phyloP scores from a whole-genome alignment of 1,284 basidiomycete genomes.

The Puccinia hordei region DNA sequence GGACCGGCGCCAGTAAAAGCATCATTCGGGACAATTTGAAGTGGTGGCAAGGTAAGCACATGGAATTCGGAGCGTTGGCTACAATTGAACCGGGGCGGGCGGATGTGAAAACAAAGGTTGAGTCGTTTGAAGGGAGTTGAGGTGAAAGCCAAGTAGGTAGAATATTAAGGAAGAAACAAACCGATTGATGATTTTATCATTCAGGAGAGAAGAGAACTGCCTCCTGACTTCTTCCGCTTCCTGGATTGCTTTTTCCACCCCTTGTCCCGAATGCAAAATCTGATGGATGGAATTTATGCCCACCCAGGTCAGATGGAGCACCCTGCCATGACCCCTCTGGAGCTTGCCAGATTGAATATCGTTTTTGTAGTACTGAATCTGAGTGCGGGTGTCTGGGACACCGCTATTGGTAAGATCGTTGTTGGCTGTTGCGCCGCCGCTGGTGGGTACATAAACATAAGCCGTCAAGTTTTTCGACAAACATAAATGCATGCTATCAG shows the following conservation, averaged over 20 bases:
- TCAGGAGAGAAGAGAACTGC: conserved; percentile 15
- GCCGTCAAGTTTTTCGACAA: neutral
- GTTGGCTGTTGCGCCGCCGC: conserved; percentile 48
- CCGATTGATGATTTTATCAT: conserved; percentile 28
- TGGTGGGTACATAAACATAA: neutral
- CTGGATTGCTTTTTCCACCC: neutral
- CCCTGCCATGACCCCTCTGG: conserved; percentile 27
- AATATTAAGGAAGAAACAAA: conserved; percentile 21
- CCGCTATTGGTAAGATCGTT: conserved; percentile 24
- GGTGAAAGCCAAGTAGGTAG: neutral
- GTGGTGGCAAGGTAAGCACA: conserved; percentile 34
- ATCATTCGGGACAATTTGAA: conserved; percentile 32
- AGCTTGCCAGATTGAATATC: conserved; percentile 30
- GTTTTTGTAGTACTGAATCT: conserved; percentile 22
- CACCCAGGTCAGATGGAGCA: conserved; percentile 46
- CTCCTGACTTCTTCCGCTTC: conserved; percentile 26
- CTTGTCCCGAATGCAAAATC: conserved; percentile 37
- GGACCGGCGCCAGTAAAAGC: neutral
- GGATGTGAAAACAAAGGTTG: neutral
- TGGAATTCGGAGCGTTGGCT: conserved; percentile 25
- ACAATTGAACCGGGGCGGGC: neutral
- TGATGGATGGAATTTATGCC: conserved; percentile 48
- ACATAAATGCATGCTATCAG: neutral
- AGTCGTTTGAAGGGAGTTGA: neutral
- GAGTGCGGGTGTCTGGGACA: conserved; percentile 43